Percentiles rank a stretch among this genome's conserved stretches.
Conservation (phyloP, 257 asterid genomes). For the Capsicum pubescens region DNA sequence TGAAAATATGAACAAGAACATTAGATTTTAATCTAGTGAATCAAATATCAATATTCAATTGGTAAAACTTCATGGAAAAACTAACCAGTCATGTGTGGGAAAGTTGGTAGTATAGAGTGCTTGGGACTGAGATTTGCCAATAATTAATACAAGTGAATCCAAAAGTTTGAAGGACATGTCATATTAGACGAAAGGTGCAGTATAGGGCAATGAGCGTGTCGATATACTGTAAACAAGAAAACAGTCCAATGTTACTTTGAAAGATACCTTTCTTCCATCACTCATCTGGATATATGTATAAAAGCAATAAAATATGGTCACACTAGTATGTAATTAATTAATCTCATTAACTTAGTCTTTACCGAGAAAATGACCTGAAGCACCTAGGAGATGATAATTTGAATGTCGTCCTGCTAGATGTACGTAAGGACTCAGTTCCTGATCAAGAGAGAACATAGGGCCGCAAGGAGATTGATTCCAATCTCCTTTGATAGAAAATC, state of each 20-base stretch:
- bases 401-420: neutral
- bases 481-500: no score
- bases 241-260: neutral
- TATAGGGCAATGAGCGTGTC: neutral
- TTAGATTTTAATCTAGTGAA: neutral
- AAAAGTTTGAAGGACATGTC: neutral
- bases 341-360: neutral
- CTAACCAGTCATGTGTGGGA: neutral
- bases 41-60: neutral
- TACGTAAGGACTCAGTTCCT: neutral
- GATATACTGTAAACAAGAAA: neutral
- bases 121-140: neutral
- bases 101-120: neutral
- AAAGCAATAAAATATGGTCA: neutral
- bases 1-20: neutral
- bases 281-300: neutral
- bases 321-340: neutral
- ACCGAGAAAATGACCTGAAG: neutral
- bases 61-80: neutral
- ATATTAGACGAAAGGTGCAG: neutral
- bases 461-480: no score
- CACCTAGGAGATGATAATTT: neutral
- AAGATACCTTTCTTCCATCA: neutral
- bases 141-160: neutral
- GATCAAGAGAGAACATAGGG: neutral